Evolutionary conservation across 176 grass and related monocot species (phyloP).

Genomic region (Alloteropsis semialata): DNA sequence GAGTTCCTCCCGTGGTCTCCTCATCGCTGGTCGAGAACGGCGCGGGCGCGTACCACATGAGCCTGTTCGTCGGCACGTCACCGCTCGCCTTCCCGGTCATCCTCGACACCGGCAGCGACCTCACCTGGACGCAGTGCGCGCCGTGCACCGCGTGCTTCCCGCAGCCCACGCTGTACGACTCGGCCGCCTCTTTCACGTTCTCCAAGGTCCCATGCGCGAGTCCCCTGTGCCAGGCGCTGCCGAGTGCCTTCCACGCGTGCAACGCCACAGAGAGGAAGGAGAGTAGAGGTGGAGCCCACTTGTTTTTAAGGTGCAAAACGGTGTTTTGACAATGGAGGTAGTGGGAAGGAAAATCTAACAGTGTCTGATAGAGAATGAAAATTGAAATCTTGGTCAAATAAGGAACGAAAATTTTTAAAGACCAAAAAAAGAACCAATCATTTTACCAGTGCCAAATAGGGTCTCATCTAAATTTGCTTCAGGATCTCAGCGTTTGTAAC

Average conservation of each 20-base stretch:
- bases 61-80: constrained; percentile 52
- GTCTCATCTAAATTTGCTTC: too few species aligned
- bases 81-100: constrained; percentile 20
- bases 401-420: too few species aligned
- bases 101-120: constrained; percentile 58
- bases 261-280: too few species aligned
- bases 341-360: too few species aligned
- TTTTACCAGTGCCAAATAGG: too few species aligned
- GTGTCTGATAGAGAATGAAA: too few species aligned
- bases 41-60: constrained; percentile 41
- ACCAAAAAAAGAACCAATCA: too few species aligned
- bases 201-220: constrained; percentile 28
- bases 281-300: too few species aligned
- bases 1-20: not conserved
- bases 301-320: too few species aligned
- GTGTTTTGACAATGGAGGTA: too few species aligned
- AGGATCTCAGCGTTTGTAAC: too few species aligned
- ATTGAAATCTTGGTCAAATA: too few species aligned
- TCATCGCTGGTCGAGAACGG: constrained; percentile 10
- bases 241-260: constrained; percentile 11
- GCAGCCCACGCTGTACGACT: constrained; percentile 48
- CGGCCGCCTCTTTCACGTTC: constrained; percentile 40
- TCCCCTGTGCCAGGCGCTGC: constrained; percentile 6
- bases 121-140: constrained; percentile 59
- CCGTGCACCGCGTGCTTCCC: constrained; percentile 39